A percentile compares a stretch with the other conserved stretches of the same genome.
Conservation (phyloP, 139 green algal species). For the Micractinium sp. region DNA sequence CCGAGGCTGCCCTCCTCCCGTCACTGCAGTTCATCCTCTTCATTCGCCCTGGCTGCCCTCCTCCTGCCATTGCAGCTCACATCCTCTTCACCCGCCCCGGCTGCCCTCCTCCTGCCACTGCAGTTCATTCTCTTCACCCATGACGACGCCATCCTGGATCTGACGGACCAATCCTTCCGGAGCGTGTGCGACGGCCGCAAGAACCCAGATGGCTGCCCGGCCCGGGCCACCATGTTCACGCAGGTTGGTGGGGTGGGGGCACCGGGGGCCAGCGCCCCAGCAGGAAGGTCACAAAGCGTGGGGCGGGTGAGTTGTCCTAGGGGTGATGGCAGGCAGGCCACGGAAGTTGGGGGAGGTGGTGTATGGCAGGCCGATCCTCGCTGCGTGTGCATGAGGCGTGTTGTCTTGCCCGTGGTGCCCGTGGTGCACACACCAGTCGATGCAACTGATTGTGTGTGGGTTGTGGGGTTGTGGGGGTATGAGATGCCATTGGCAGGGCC, state of each 20-base stretch:
- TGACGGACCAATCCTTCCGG: conserved; percentile 1
- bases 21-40: background rate
- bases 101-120: background rate
- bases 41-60: background rate
- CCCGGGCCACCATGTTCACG: conserved; percentile 14
- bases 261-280: too few relatives aligned
- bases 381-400: too few relatives aligned
- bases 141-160: background rate
- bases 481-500: too few relatives aligned
- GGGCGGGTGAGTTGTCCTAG: too few relatives aligned
- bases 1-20: background rate
- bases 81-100: background rate
- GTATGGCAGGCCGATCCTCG: too few relatives aligned
- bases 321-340: too few relatives aligned
- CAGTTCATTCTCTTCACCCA: conserved; percentile 15
- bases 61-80: background rate
- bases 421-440: too few relatives aligned
- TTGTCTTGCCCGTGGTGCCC: too few relatives aligned
- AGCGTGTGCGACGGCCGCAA: background rate
- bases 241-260: background rate
- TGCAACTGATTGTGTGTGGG: too few relatives aligned
- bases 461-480: too few relatives aligned
- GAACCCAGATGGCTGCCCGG: conserved; percentile 21
- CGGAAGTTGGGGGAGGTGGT: too few relatives aligned
- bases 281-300: too few relatives aligned